Conservation (phyloP, 768 basidiomycete species). For the Cyathus striatus region DNA sequence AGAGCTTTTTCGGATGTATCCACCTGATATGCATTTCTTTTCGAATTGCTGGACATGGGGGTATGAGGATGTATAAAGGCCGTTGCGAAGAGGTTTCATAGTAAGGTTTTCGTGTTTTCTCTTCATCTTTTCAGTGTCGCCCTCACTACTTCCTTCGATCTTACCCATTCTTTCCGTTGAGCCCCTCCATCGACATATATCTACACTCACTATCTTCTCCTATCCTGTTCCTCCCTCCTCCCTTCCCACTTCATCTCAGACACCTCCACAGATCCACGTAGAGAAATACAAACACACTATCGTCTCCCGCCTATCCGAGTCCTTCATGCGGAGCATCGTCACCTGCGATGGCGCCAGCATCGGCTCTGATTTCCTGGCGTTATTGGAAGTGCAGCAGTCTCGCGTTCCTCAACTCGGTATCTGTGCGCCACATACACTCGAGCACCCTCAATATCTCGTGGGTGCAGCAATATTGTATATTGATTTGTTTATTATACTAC, state of each 20-base stretch:
- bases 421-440: too few species aligned
- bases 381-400: too few species aligned
- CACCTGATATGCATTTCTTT: constrained; percentile 70
- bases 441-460: too few species aligned
- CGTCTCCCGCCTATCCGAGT: constrained; percentile 53
- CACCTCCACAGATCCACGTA: constrained; percentile 74
- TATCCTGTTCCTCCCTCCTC: too few species aligned
- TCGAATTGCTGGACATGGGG: constrained; percentile 96
- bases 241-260: too few species aligned
- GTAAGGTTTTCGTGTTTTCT: constrained; percentile 42
- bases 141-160: background rate
- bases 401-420: too few species aligned
- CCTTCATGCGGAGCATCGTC: constrained; percentile 53
- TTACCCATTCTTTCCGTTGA: background rate
- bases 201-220: too few species aligned
- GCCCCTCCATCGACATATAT: too few species aligned
- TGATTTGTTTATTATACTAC: too few species aligned
- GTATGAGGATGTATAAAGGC: constrained; percentile 85
- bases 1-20: constrained; percentile 64
- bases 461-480: too few species aligned
- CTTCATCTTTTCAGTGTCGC: background rate
- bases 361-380: too few species aligned
- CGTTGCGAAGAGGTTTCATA: constrained; percentile 60
- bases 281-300: constrained; percentile 83
- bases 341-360: constrained; percentile 58